Evolutionary conservation across 1,284 basidiomycete species (phyloP), one percentile per base, ranked within the genome.

Genomic region (Puccinia novopanici): DNA sequence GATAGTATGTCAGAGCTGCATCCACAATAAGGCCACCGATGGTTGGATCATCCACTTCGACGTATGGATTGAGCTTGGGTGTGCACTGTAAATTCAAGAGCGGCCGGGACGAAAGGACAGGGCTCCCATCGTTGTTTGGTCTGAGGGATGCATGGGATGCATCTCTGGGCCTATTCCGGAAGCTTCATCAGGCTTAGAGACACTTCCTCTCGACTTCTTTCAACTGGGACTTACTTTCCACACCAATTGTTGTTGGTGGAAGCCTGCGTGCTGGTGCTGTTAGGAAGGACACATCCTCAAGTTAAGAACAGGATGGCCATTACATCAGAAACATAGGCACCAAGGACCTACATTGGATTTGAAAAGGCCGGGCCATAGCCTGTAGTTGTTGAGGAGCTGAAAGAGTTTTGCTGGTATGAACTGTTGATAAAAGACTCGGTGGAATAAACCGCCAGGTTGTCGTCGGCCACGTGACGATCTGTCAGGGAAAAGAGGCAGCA

Each of bases 1-100:
- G 52, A 24, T 70, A 78, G 27, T 78, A 67, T 42, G 76, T 78
- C 22, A 78, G 42, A 42, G 34, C 27, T 17, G 76, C 76, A 42
- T 78, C 76, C 8, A 78, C 67, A 24, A 78, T 67, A 19, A 78
- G 37, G 22, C 63, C 30, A 13, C 65, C 19, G 12, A 70, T 59
- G 34, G 19, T 40, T 17, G 61, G 59, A 22, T 45, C 52, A 42
- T 78, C 76, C 42, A 48, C 45, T 48, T 63, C 45, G 12, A 71
- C 10, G 24, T 78, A 78, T 34, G 76, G 76, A 37, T 70, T 63
- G 27, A 78, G 40, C 3, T 54, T 70, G 10, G 76, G 65, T n/a
- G 76, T 45, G 55, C 76, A 78, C 12, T 54, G 48, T 57, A 78
- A 71, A 37, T 78, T 65, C 13, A 75, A 59, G 5, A 50, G n/a